Evolutionary conservation across 2,329 filamentous ascomycete genomes (phyloP).

Genomic region (Colletotrichum salicis): DNA sequence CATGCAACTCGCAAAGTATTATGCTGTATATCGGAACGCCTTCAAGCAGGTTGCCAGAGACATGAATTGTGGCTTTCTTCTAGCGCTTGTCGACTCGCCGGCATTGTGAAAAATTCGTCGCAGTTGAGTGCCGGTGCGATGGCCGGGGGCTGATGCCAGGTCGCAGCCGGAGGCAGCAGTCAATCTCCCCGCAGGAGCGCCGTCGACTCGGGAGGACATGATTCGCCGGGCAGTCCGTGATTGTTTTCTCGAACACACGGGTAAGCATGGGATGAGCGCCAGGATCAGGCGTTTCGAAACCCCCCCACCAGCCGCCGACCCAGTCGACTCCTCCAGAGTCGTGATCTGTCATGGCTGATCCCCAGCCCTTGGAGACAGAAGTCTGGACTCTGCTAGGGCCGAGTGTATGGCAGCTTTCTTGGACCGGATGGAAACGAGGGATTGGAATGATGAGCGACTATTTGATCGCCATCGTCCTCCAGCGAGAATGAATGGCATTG

Average conservation of each 20-base stretch:
- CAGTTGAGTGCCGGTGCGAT: neutral
- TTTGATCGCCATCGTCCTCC: constrained; percentile 1
- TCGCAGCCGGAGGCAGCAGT: constrained; percentile 17
- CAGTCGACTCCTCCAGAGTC: neutral
- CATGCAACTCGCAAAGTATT: neutral
- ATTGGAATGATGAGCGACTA: constrained; percentile 10
- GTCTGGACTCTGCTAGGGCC: constrained; percentile 7
- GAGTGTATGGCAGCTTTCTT: neutral
- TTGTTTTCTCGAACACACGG: constrained; percentile 5
- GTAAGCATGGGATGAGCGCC: constrained; percentile 21
- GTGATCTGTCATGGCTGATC: constrained; percentile 21
- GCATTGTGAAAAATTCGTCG: neutral
- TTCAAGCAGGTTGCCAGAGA: neutral
- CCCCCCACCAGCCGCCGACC: constrained; percentile 13
- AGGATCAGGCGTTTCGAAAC: constrained; percentile 20
- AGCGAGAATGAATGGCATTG: constrained; percentile 12
- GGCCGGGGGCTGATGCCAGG: neutral
- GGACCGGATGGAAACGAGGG: neutral
- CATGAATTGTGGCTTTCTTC: constrained; percentile 16
- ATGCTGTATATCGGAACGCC: neutral
- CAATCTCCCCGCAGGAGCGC: constrained; percentile 8
- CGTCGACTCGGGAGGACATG: neutral
- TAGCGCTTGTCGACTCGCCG: neutral
- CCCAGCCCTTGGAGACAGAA: neutral
- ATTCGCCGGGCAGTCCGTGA: constrained; percentile 17